Conservation (phyloP, 2,329 filamentous ascomycete genomes). For the Neofusicoccum parvum region DNA sequence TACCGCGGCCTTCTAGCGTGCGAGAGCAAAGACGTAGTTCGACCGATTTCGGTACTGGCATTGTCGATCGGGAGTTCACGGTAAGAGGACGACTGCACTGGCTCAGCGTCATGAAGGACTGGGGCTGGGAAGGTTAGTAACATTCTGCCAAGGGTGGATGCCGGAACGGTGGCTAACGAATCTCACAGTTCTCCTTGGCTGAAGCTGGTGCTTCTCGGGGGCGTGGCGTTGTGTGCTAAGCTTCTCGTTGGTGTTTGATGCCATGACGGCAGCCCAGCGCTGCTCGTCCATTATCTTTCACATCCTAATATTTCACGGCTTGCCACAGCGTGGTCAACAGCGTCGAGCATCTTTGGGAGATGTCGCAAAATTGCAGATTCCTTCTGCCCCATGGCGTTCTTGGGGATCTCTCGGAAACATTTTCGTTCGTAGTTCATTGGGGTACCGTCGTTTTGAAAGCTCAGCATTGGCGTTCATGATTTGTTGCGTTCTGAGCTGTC, state of each 20-base stretch:
- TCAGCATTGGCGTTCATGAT: conserved; percentile 12
- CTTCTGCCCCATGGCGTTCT: conserved; percentile 5
- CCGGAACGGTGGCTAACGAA: not conserved
- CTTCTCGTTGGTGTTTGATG: not conserved
- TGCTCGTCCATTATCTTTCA: not conserved
- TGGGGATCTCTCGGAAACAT: not conserved
- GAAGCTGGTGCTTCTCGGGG: not conserved
- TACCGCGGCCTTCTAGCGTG: conserved; percentile 25
- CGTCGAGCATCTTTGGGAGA: not conserved
- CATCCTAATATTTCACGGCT: not conserved
- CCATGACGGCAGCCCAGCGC: not conserved
- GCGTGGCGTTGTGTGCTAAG: not conserved
- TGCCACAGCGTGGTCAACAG: not conserved
- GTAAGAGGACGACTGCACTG: conserved; percentile 69
- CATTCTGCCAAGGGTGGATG: not conserved
- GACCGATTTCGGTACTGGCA: conserved; percentile 31
- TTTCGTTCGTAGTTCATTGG: conserved; percentile 5
- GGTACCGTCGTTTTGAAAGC: conserved; percentile 3
- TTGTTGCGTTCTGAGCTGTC: conserved; percentile 14
- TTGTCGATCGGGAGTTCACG: conserved; percentile 61
- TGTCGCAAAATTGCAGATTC: conserved; percentile 10
- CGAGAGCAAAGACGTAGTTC: conserved; percentile 34
- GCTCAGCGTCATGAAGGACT: conserved; percentile 72
- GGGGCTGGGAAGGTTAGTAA: conserved; percentile 69
- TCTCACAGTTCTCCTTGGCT: conserved; percentile 20